A percentile compares a stretch with the other conserved stretches of the same genome.
Evolutionary conservation across 2,329 filamentous ascomycete genomes (phyloP).

Genomic region (Fusarium cicatricum): DNA sequence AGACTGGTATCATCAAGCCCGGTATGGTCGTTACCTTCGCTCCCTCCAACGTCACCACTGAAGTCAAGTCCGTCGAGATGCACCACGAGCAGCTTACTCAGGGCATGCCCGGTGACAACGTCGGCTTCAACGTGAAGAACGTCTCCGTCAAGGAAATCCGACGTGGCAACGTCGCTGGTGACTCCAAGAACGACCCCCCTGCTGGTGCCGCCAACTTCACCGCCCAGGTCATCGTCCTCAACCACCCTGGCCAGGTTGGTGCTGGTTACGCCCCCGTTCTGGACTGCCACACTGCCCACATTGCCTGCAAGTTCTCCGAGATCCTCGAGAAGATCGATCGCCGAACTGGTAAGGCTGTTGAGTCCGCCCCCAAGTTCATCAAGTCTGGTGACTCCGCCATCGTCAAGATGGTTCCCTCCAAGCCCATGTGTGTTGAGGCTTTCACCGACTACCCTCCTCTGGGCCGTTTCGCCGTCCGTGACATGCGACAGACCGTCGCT

Average conservation of each 20-base stretch:
- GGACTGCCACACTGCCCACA: constrained; percentile 99
- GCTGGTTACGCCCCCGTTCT: constrained; percentile 99
- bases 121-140: constrained; percentile 99
- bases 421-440: constrained; percentile 99
- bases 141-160: constrained; percentile 99
- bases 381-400: constrained; percentile 99
- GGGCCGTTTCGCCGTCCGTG: constrained; percentile 99
- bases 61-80: constrained; percentile 99
- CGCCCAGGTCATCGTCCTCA: constrained; percentile 99
- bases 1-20: constrained; percentile 96
- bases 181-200: constrained; percentile 99
- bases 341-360: constrained; percentile 98
- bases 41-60: constrained; percentile 98
- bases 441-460: constrained; percentile 99
- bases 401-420: constrained; percentile 99
- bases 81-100: constrained; percentile 98
- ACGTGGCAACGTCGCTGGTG: constrained; percentile 99
- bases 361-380: constrained; percentile 97
- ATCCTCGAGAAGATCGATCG: constrained; percentile 99
- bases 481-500: constrained; percentile 91
- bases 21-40: constrained; percentile 98
- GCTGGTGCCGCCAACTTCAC: constrained; percentile 91
- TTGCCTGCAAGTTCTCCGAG: constrained; percentile 99
- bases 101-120: constrained; percentile 99
- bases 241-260: constrained; percentile 99